Base-by-base conservation (phyloP, 1,284 basidiomycete species). In the Leucoagaricus sp. region DNA sequence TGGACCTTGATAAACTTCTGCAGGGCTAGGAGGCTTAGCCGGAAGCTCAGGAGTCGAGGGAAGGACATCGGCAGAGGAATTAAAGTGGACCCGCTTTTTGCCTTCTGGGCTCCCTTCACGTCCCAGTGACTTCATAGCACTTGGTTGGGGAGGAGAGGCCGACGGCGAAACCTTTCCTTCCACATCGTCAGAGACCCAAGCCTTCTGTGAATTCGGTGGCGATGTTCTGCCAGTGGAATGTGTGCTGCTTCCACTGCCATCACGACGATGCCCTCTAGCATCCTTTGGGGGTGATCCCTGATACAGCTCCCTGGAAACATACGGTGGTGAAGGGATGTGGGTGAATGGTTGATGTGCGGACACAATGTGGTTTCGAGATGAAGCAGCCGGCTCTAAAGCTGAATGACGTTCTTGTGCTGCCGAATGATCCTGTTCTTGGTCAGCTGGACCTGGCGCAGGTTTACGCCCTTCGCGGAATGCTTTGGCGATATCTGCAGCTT, bases 401-500 rank as follows among this genome's bases (percentile, higher is more conserved):
- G 44, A n/a, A 62, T 41, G 65, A 63, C 28, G 45, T 36, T 54
- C 50, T 51, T 66, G 63, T 58, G 71, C 62, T 36, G n/a, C n/a
- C n/a, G n/a, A n/a, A n/a, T 66, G 58, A 44, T 66, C 65, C 13
- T 66, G 42, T 50, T 68, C 73, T 57, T 72, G 69, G 33, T 72
- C 82, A 47, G 83, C 79, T 46, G 86, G 82, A 10, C 86, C 89
- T 1, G 90, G 81, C 1, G 76, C 74, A 44, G 92, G 91, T 59
- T 81, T 83, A 25, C 87, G 82, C 10, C 92, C 93, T 69, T 95
- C 93, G n/a, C 93, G 85, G 67, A 93, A 83, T 1, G 94, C 92
- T 69, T 91, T 95, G 17, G 88, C 83, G 40, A 96, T 94, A 62
- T 95, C 92, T 5, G 88, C 85, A 29, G 94, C 94, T 69, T 94